Conservation (phyloP, 2,329 filamentous ascomycete genomes). For the Arachnomyces sp. region DNA sequence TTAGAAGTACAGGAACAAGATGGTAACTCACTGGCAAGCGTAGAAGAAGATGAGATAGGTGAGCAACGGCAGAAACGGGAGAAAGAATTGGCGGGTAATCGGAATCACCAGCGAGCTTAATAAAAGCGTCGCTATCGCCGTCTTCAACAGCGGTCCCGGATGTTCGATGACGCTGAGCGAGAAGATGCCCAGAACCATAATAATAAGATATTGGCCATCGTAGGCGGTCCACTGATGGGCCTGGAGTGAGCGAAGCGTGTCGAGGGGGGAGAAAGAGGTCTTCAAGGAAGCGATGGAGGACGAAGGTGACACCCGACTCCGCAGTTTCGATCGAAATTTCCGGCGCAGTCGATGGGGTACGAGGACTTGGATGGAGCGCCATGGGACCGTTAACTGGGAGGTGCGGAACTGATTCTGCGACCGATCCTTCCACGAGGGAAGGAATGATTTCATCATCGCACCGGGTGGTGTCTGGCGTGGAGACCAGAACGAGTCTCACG, state of each 20-base stretch:
- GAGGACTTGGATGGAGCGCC: slow-evolving; percentile 42
- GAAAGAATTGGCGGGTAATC: slow-evolving; percentile 80
- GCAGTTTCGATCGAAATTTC: slow-evolving; percentile 61
- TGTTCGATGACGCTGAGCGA: slow-evolving; percentile 73
- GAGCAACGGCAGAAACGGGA: slow-evolving; percentile 77
- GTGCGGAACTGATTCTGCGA: slow-evolving; percentile 37
- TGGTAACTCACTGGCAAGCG: slow-evolving; percentile 73
- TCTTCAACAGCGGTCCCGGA: slow-evolving; percentile 71
- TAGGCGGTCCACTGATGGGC: slow-evolving; percentile 73
- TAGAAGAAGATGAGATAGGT: slow-evolving; percentile 89
- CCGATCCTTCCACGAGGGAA: slow-evolving; percentile 42
- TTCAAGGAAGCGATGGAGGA: slow-evolving; percentile 69
- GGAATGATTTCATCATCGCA: slow-evolving; percentile 27
- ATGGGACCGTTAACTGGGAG: slow-evolving; percentile 40
- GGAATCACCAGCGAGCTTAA: slow-evolving; percentile 69
- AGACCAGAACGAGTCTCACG: slow-evolving; percentile 12
- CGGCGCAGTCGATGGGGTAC: slow-evolving; percentile 60
- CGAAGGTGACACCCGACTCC: slow-evolving; percentile 57
- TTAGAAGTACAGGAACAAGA: too few relatives aligned
- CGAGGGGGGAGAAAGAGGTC: slow-evolving; percentile 71
- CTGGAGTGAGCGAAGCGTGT: slow-evolving; percentile 68
- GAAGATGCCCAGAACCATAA: slow-evolving; percentile 70
- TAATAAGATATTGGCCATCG: slow-evolving; percentile 75
- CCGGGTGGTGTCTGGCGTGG: too few relatives aligned
- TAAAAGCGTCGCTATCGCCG: slow-evolving; percentile 59